These are phyloP conservation scores for Benincasa hispida DNA, from an alignment of 306 rosid species.

Conservation along the genomic window DNA sequence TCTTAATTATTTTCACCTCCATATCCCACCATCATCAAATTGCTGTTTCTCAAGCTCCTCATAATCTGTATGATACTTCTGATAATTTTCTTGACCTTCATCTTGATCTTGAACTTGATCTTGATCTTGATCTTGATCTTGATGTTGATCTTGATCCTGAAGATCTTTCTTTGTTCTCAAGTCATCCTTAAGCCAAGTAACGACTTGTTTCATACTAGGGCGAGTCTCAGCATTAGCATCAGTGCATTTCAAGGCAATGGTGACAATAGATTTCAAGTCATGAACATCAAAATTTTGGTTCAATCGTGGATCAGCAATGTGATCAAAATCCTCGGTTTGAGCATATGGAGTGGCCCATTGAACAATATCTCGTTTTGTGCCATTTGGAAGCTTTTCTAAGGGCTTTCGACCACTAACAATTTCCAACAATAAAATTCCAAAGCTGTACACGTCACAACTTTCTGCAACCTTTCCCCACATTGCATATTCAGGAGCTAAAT, in stretches of 20 bases:
- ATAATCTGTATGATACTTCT: constrained; percentile 15
- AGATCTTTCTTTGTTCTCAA: constrained; percentile 1
- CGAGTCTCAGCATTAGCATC: constrained; percentile 32
- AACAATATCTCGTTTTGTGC: constrained; percentile 72
- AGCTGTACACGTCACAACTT: constrained; percentile 80
- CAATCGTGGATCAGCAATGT: constrained; percentile 48
- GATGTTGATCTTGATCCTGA: not conserved
- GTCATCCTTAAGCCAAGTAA: constrained; percentile 36
- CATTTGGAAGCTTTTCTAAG: constrained; percentile 66
- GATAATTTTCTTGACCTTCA: constrained; percentile 13
- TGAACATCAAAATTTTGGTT: constrained; percentile 32
- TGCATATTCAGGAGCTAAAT: constrained; percentile 90
- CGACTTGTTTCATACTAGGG: constrained; percentile 52
- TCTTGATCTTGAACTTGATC: constrained; percentile 1
- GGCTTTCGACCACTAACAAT: constrained; percentile 63
- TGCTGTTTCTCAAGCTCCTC: constrained; percentile 19
- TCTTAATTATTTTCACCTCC: constrained; percentile 17
- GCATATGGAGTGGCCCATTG: constrained; percentile 59
- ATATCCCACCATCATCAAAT: constrained; percentile 9
- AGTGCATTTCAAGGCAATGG: constrained; percentile 42
- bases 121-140: constrained; percentile 7
- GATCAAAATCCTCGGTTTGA: constrained; percentile 33
- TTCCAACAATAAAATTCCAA: constrained; percentile 71
- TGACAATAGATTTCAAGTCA: constrained; percentile 27
- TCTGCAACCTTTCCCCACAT: constrained; percentile 93